Evolutionary conservation across 495 filamentous ascomycete genomes (phyloP), one percentile per base, ranked within the genome.

Genomic region (Penicillium salamii): DNA sequence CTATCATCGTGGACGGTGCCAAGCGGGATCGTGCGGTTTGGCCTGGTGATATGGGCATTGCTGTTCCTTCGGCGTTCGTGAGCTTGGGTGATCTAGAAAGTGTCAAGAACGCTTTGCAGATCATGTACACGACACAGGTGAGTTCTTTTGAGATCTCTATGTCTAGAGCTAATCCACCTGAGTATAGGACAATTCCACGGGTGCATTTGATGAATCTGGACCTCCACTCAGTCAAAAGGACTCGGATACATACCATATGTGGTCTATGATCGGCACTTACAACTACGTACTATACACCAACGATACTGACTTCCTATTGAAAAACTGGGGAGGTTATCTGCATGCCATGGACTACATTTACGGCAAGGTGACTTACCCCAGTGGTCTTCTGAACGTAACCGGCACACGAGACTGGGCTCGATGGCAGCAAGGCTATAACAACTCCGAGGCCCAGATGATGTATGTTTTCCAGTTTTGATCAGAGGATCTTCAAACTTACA

Each of bases 221-320:
- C 80, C 80, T 31, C 79, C 77, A 9, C 62, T 84, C 44, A 71
- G 78, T 23, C 76, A 80, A 36, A 76, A 75, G 41, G 63, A 71
- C 29, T 79, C 77, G 39, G 82, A 82, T 53, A 83, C 81, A 7
- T 85, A 85, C 57, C 82, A 85, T 53, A 80, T 84, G 76, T 79
- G 77, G 74, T 74, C 76, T 4, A 77, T 85, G 70, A 77, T 84
- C 33, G 81, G 82, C 15, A 83, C 78, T 9, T 83, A 81, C 55
- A 82, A 84, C 44, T 85, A 84, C 51, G 62, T 80, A 38, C 69
- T 85, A 9, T 82, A 72, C 53, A 82, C 79, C 5, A 73, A 78
- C 33, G 78, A 84, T 46, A 71, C 70, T 11, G 59, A 63, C 13
- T 84, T 80, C 50, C 57, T 83, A 7, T 43, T 43, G 20, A 31